phyloP scores from a whole-genome alignment of 106 monocot species.

The Dioscorea alata region DNA sequence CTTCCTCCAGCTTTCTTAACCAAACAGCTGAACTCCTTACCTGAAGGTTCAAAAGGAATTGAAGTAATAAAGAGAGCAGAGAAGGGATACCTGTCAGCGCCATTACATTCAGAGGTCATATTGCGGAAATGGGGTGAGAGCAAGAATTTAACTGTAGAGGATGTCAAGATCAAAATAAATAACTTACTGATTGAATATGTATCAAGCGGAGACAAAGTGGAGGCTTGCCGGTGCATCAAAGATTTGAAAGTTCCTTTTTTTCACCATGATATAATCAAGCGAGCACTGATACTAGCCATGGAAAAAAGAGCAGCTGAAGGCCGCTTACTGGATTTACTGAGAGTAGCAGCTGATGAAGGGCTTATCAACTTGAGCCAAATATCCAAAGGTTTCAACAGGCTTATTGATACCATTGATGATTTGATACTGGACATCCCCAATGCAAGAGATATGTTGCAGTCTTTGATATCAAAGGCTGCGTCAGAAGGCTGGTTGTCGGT shows the following conservation, averaged over 20 bases:
- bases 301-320: slow-evolving; percentile 36
- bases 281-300: slow-evolving; percentile 54
- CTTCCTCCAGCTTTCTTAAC: slow-evolving; percentile 71
- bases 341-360: slow-evolving; percentile 42
- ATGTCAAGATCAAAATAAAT: slow-evolving; percentile 45
- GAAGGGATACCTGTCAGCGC: slow-evolving; percentile 62
- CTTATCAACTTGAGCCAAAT: slow-evolving; percentile 67
- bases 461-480: slow-evolving; percentile 50
- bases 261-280: slow-evolving; percentile 78
- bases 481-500: slow-evolving; percentile 76
- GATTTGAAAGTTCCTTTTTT: slow-evolving; percentile 62
- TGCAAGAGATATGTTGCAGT: slow-evolving; percentile 42
- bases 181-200: slow-evolving; percentile 53
- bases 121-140: slow-evolving; percentile 64
- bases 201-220: slow-evolving; percentile 39
- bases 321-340: slow-evolving; percentile 46
- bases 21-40: slow-evolving; percentile 24
- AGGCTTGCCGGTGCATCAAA: slow-evolving; percentile 69
- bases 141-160: slow-evolving; percentile 54
- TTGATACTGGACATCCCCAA: slow-evolving; percentile 58
- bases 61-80: slow-evolving; percentile 59
- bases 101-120: slow-evolving; percentile 57
- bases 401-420: slow-evolving; percentile 62
- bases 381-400: slow-evolving; percentile 63
- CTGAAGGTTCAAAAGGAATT: slow-evolving; percentile 47